phyloP scores from a whole-genome alignment of 306 rosid genomes.

The Begonia peltatifolia region DNA sequence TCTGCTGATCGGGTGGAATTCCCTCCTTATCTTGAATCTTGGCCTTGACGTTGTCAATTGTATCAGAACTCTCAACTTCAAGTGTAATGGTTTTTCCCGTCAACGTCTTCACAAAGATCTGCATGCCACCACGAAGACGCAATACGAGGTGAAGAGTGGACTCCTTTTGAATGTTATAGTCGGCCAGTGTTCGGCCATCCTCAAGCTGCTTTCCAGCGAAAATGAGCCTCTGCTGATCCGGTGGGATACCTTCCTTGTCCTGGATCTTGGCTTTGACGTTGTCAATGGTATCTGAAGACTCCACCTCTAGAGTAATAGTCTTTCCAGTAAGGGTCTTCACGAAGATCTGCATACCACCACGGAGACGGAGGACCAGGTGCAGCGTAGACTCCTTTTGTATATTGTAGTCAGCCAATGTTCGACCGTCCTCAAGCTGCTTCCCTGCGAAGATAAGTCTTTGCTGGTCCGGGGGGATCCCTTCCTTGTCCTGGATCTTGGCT shows the following conservation, averaged over 20 bases:
- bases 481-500: conserved; percentile 70
- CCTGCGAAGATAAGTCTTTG: conserved; percentile 58
- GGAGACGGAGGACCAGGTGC: conserved; percentile 55
- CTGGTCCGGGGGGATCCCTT: conserved; percentile 68
- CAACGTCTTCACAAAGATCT: conserved; percentile 45
- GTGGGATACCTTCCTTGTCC: conserved; percentile 66
- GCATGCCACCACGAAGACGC: conserved; percentile 70
- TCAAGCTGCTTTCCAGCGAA: conserved; percentile 63
- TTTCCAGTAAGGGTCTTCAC: conserved; percentile 57
- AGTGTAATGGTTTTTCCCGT: conserved; percentile 49
- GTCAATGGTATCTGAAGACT: conserved; percentile 53
- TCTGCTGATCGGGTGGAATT: conserved; percentile 57
- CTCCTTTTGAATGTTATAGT: conserved; percentile 65
- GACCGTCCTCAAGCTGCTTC: conserved; percentile 55
- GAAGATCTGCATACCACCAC: conserved; percentile 69
- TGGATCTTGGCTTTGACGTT: conserved; percentile 61
- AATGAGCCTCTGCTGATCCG: conserved; percentile 60
- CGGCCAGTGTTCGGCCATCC: conserved; percentile 50
- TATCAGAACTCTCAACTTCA: conserved; percentile 50
- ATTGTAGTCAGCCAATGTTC: conserved; percentile 58
- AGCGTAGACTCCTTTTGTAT: conserved; percentile 68
- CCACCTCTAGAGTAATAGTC: conserved; percentile 49
- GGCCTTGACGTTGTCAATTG: conserved; percentile 52
- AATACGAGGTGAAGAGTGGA: conserved; percentile 55
- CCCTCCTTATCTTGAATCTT: conserved; percentile 73